Conservation (phyloP, 768 basidiomycete genomes). For the Leucocoprinus birnbaumii region DNA sequence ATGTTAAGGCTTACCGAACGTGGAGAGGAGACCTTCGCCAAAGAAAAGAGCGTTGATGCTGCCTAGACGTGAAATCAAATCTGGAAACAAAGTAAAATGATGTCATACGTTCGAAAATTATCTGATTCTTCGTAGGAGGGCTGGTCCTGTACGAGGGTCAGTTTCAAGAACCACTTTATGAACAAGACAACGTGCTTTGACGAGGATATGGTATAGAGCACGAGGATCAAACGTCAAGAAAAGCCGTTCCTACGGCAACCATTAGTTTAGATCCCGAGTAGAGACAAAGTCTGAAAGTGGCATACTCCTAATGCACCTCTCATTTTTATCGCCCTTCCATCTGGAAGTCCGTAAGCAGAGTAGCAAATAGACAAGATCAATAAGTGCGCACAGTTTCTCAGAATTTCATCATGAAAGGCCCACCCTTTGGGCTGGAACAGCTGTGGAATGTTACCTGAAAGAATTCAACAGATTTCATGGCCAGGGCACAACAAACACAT, state of each 20-base stretch:
- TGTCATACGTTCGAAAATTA: constrained; percentile 20
- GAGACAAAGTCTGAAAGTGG: not conserved
- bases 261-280: not conserved
- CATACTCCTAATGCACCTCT: constrained; percentile 31
- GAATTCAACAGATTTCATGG: not conserved
- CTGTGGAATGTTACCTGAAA: constrained; percentile 32
- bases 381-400: constrained; percentile 29
- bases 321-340: constrained; percentile 29
- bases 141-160: constrained; percentile 23
- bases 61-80: not conserved
- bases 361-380: not conserved
- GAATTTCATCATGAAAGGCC: constrained; percentile 32
- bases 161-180: not conserved
- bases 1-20: constrained; percentile 16
- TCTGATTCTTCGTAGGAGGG: constrained; percentile 23
- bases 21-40: constrained; percentile 20
- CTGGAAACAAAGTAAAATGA: not conserved
- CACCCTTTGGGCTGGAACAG: constrained; percentile 30
- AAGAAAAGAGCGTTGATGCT: constrained; percentile 20
- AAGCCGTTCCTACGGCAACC: not conserved
- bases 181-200: constrained; percentile 29
- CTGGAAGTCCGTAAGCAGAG: constrained; percentile 13
- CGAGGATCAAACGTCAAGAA: constrained; percentile 31
- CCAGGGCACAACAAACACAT: not conserved
- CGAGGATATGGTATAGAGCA: constrained; percentile 41